Conservation (phyloP, 495 filamentous ascomycete genomes). For the Jackrogersella minutella region DNA sequence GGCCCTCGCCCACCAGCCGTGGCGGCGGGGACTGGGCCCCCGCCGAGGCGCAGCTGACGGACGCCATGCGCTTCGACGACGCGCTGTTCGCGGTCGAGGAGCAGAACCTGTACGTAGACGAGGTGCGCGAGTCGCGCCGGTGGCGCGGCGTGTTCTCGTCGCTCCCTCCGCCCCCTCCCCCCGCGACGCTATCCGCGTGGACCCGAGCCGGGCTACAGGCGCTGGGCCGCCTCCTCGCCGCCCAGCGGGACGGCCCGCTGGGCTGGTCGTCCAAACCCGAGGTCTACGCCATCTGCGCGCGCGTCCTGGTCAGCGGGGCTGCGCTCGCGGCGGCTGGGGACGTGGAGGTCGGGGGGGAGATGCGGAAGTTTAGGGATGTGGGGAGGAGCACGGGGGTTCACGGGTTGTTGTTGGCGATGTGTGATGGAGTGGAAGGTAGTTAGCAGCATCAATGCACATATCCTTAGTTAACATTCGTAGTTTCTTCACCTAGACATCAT, state of each 20-base stretch:
- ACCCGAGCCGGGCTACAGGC: conserved; percentile 61
- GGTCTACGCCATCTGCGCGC: conserved; percentile 71
- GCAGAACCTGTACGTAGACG: conserved; percentile 88
- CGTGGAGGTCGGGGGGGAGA: conserved; percentile 28
- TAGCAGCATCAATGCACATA: no score
- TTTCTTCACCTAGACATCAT: background rate
- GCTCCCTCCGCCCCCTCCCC: conserved; percentile 25
- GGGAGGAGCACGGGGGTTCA: conserved; percentile 40
- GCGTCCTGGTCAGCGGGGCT: conserved; percentile 62
- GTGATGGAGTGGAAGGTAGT: conserved; percentile 6
- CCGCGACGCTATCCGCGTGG: conserved; percentile 56
- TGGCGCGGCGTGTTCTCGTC: conserved; percentile 65
- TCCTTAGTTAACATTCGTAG: no score
- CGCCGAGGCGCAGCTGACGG: conserved; percentile 56
- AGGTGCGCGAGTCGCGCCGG: conserved; percentile 69
- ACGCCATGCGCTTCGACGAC: conserved; percentile 67
- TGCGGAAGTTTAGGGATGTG: conserved; percentile 43
- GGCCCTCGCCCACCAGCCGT: no score
- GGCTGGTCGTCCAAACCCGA: conserved; percentile 79
- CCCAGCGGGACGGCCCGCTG: conserved; percentile 67
- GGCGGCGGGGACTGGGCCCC: no score
- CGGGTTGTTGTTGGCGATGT: conserved; percentile 49
- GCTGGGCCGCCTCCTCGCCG: conserved; percentile 52
- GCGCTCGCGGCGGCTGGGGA: conserved; percentile 31
- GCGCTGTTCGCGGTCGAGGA: conserved; percentile 87